These are phyloP conservation scores for Fusarium sp. DNA, from an alignment of 2,329 filamentous ascomycete genomes.

Conservation along the genomic window DNA sequence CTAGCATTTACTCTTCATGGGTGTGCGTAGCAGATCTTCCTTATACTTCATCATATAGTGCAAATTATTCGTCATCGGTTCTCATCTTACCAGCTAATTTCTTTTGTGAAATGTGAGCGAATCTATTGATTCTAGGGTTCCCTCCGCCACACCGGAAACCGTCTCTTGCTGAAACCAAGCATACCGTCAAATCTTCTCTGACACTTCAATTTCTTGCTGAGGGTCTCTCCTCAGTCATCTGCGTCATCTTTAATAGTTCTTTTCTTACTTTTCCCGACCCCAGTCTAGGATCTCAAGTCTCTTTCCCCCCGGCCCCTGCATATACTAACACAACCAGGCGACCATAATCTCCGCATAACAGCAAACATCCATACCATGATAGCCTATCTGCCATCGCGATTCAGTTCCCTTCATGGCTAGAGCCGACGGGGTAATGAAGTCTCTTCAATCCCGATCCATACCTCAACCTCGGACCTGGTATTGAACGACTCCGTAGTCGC, in stretches of 20 bases:
- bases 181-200: conserved; percentile 1
- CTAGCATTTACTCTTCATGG: neutral
- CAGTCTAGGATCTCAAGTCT: conserved; percentile 31
- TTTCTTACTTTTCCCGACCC: conserved; percentile 1
- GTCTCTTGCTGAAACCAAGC: conserved; percentile 21
- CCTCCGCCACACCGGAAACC: conserved; percentile 27
- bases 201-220: conserved; percentile 4
- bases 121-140: conserved; percentile 2
- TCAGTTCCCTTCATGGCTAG: conserved; percentile 24
- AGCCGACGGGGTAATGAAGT: conserved; percentile 23
- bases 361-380: conserved; percentile 14
- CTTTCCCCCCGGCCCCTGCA: conserved; percentile 36
- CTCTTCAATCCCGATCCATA: conserved; percentile 6
- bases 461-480: conserved; percentile 5
- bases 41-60: neutral
- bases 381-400: conserved; percentile 39
- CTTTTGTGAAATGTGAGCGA: conserved; percentile 8
- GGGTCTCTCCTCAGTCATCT: conserved; percentile 16
- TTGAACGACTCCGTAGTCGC: conserved; percentile 13
- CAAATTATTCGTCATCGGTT: conserved; percentile 6
- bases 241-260: conserved; percentile 32
- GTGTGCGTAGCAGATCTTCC: conserved; percentile 2
- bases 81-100: conserved; percentile 22
- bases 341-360: conserved; percentile 45
- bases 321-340: conserved; percentile 27